Base-by-base conservation (phyloP, 2,329 filamentous ascomycete genomes). In the Colletotrichum gloeosporioides region DNA sequence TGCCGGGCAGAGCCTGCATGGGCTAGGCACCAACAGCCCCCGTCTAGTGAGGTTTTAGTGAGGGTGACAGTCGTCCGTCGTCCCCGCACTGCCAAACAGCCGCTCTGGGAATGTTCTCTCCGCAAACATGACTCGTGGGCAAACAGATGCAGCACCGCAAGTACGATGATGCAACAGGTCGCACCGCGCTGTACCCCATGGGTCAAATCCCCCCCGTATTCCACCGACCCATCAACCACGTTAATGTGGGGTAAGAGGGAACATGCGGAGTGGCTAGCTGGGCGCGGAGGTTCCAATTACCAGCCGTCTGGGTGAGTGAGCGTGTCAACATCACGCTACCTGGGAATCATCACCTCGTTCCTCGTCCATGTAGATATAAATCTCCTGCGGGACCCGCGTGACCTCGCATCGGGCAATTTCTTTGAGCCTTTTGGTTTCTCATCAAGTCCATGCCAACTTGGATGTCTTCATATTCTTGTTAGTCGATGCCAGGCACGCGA, bases 41-140 rank as follows among this genome's bases (percentile, higher is more conserved):
- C 12, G 63, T 27, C 10, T 29, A 29, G 63, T 29, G 59, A 32
- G n/a, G 22, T 49, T 49, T 36, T 49, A 65, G 32, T 65, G 57
- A 74, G 71, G 71, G 71, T 71, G 67, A 74, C 71, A 71, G 71
- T 64, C 71, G 66, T 65, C 71, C 71, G 71, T 74, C 59, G 31
- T 74, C 67, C 67, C 66, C 66, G 44, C 71, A 74, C 32, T 55
- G 27, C 6, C 25, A 64, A 70, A 31, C 66, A 53, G 6, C 39
- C 25, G 25, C 67, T n/a, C 29, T 49, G 10, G 61, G 13, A 27
- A 44, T 18, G 15, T 25, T 27, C 31, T 53, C 65, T 62, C 55
- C 32, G 55, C 55, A 69, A 70, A 36, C 57, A 75, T 75, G 72
- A 71, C 61, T 71, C 72, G 49, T 34, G 61, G 44, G 39, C 61